phyloP scores from a whole-genome alignment of 1,284 basidiomycete genomes.

The Phaffia rhodozyma region DNA sequence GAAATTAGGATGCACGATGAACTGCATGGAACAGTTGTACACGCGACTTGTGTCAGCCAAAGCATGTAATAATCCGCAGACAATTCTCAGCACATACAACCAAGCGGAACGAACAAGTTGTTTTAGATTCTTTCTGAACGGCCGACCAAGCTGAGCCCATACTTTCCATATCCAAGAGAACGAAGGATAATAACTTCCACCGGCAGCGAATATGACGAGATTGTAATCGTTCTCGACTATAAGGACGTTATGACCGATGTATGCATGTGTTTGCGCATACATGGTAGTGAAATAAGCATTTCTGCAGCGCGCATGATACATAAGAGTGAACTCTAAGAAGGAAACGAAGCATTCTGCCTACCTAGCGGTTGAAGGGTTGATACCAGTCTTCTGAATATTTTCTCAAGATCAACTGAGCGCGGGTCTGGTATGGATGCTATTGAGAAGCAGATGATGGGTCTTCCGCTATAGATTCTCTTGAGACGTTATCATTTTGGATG shows the following conservation, averaged over 20 bases:
- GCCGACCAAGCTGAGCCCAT: background rate
- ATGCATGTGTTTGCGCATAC: too few species aligned
- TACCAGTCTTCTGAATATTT: background rate
- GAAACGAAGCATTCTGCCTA: background rate
- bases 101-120: background rate
- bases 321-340: background rate
- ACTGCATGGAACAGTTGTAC: slow-evolving; percentile 37
- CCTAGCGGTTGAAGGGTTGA: background rate
- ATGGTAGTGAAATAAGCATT: too few species aligned
- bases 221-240: slow-evolving; percentile 12
- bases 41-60: too few species aligned
- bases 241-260: too few species aligned
- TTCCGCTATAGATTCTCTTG: background rate
- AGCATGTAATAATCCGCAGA: background rate
- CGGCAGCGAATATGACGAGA: slow-evolving; percentile 12
- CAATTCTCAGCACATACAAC: background rate
- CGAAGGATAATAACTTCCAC: background rate
- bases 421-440: slow-evolving; percentile 5
- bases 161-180: slow-evolving; percentile 7
- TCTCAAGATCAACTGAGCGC: background rate
- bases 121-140: slow-evolving; percentile 15
- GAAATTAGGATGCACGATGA: slow-evolving; percentile 72
- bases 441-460: slow-evolving; percentile 14
- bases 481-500: background rate
- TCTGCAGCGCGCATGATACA: too few species aligned